Base-by-base conservation (phyloP, 2,329 filamentous ascomycete genomes). In the Colletotrichum kahawae region DNA sequence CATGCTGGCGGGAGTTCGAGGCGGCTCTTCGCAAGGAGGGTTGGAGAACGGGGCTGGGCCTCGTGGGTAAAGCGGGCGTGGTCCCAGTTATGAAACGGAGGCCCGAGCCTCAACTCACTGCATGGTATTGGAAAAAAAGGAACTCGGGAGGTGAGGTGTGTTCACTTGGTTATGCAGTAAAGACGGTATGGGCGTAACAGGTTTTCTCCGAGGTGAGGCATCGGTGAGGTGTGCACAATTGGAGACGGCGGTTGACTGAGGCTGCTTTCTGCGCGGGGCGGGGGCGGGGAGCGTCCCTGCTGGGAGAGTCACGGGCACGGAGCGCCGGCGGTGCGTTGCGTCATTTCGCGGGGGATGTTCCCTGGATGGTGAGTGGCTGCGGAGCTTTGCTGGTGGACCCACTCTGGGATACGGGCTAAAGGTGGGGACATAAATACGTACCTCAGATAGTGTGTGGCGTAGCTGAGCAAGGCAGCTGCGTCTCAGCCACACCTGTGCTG, bases 41-140 rank as follows among this genome's bases (percentile, higher is more conserved):
- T 33, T 63, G 18, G 14, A 63, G 48, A 51, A 43, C 24, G 34
- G 34, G 67, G 67, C 65, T 36, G 48, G 65, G 21, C 63, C 65
- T 48, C 27, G 48, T 65, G 66, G 59, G 36, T 33, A 21, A 65
- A 65, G 51, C 59, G 51, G 51, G 51, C 48, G 70, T 62, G 51
- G 67, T 27, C n/a, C 13, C 63, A 29, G 64, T 64, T 21, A 36
- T 75, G 73, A 75, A 75, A 75, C 73, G 57, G 57, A 75, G 73
- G 73, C 73, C 67, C 73, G 73, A 66, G 64, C 69, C 57, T 63
- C 29, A 51, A n/a, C 14, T 51, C 43, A 67, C 64, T 33, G 59
- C 62, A 5, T 21, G 31, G 31, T 56, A 14, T 12, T 21, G n/a
- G n/a, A 27, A 60, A 56, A 56, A 36, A 67, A 59, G 59, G 63